These are phyloP conservation scores for Cladorrhinum samala DNA, from an alignment of 495 filamentous ascomycete genomes.

Conservation along the genomic window DNA sequence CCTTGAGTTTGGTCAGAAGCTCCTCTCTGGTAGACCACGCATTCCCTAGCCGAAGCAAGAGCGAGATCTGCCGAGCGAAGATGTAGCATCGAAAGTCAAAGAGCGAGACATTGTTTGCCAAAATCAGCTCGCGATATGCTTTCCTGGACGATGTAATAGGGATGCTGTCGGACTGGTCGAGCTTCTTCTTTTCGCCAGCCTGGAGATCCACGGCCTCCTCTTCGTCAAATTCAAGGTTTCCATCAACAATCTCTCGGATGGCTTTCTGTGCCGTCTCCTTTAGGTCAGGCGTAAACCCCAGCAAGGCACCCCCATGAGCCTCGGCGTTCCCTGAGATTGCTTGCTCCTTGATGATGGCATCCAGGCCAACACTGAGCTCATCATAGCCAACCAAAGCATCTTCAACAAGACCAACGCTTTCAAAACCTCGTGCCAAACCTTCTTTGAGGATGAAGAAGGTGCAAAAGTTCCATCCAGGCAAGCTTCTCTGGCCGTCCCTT, in stretches of 20 bases:
- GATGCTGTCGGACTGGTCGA: constrained; percentile 40
- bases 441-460: constrained; percentile 98
- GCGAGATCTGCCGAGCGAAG: constrained; percentile 78
- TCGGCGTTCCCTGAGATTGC: constrained; percentile 44
- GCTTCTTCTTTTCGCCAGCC: constrained; percentile 24
- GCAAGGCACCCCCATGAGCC: constrained; percentile 59
- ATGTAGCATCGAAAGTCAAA: constrained; percentile 96
- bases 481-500: constrained; percentile 75
- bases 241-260: constrained; percentile 24
- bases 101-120: constrained; percentile 93
- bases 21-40: constrained; percentile 51
- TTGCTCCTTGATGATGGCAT: constrained; percentile 74
- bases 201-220: constrained; percentile 45
- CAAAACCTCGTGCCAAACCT: constrained; percentile 85
- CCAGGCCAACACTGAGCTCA: constrained; percentile 79
- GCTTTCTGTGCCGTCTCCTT: constrained; percentile 51
- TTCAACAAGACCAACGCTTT: constrained; percentile 92
- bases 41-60: constrained; percentile 79
- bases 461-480: constrained; percentile 98
- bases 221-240: constrained; percentile 35
- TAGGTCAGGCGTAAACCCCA: constrained; percentile 65
- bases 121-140: constrained; percentile 82
- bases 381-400: constrained; percentile 91
- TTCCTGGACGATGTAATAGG: constrained; percentile 72
- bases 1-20: constrained; percentile 50